These are phyloP conservation scores for Polychaeton citri DNA, from an alignment of 2,329 filamentous ascomycete genomes.

Conservation along the genomic window DNA sequence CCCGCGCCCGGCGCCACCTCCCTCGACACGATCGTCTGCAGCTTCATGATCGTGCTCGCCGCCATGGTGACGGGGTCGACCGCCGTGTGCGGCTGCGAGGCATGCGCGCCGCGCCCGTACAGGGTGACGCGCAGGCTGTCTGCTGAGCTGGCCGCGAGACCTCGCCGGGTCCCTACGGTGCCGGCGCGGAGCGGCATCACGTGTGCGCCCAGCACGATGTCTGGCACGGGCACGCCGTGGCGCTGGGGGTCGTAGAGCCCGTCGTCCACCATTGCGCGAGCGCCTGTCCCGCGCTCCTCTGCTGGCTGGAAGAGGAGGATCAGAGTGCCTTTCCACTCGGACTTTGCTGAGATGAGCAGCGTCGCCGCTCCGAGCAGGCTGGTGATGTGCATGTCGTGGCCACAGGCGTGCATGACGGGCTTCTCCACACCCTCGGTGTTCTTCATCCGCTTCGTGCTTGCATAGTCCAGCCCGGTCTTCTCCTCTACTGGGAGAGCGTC, in stretches of 20 bases:
- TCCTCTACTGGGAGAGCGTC: conserved; percentile 48
- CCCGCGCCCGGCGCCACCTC: conserved; percentile 40
- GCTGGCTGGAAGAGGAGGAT: conserved; percentile 54
- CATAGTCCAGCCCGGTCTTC: conserved; percentile 41
- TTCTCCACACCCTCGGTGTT: conserved; percentile 33
- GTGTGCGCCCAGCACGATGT: conserved; percentile 44
- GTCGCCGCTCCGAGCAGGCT: conserved; percentile 43
- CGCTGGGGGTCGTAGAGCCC: conserved; percentile 39
- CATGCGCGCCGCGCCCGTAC: conserved; percentile 47
- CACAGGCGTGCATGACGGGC: conserved; percentile 56
- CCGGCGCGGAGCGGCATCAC: conserved; percentile 35
- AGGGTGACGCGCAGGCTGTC: conserved; percentile 36
- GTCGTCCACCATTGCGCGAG: conserved; percentile 48
- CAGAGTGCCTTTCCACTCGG: conserved; percentile 48
- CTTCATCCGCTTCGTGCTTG: conserved; percentile 34
- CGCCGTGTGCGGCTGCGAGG: conserved; percentile 40
- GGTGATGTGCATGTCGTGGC: conserved; percentile 53
- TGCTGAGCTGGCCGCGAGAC: conserved; percentile 28
- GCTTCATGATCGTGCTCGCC: conserved; percentile 39
- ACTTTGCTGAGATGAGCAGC: conserved; percentile 31
- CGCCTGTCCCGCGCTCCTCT: conserved; percentile 51
- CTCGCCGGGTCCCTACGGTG: conserved; percentile 28
- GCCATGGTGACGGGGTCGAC: conserved; percentile 48
- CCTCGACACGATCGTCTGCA: conserved; percentile 47
- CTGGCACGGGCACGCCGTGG: conserved; percentile 38